A percentile compares a stretch with the other conserved stretches of the same genome.
Evolutionary conservation across 192 early-diverging fungal species (phyloP).

Genomic region (Coemansia sp.): DNA sequence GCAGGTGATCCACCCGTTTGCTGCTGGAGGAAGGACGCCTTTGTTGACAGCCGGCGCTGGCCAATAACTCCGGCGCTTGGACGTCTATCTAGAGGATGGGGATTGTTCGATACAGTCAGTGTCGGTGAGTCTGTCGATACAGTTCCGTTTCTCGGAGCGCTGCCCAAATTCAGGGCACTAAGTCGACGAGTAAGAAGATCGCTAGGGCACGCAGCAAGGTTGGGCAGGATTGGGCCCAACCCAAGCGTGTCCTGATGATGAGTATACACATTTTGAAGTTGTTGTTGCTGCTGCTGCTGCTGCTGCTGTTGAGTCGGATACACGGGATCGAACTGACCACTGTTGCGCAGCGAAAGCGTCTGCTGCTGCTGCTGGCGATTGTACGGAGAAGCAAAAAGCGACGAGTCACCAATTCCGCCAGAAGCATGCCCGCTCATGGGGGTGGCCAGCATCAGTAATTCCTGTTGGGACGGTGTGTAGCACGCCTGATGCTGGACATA

Average conservation of each 20-base stretch:
- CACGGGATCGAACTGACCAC: slow-evolving; percentile 23
- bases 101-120: slow-evolving; percentile 9
- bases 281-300: slow-evolving; percentile 8
- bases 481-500: slow-evolving; percentile 8
- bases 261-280: too few species aligned
- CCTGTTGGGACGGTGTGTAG: slow-evolving; percentile 2
- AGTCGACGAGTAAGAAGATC: slow-evolving; percentile 49
- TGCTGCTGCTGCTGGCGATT: slow-evolving; percentile 16
- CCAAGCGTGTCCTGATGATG: slow-evolving; percentile 6
- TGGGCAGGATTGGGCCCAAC: slow-evolving; percentile 19
- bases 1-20: slow-evolving; percentile 1
- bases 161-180: slow-evolving; percentile 33
- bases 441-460: slow-evolving; percentile 11
- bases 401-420: slow-evolving; percentile 17
- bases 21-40: slow-evolving; percentile 38
- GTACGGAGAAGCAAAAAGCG: slow-evolving; percentile 15
- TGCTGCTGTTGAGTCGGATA: slow-evolving; percentile 13
- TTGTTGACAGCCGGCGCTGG: slow-evolving; percentile 46
- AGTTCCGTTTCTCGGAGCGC: background rate
- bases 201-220: slow-evolving; percentile 20
- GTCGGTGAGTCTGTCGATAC: slow-evolving; percentile 1
- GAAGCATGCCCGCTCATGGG: slow-evolving; percentile 12
- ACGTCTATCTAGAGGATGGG: slow-evolving; percentile 31
- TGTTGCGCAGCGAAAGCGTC: slow-evolving; percentile 9
- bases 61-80: slow-evolving; percentile 52